These are phyloP conservation scores for Meripilus lineatus DNA, from an alignment of 1,284 basidiomycete genomes.

Conservation along the genomic window DNA sequence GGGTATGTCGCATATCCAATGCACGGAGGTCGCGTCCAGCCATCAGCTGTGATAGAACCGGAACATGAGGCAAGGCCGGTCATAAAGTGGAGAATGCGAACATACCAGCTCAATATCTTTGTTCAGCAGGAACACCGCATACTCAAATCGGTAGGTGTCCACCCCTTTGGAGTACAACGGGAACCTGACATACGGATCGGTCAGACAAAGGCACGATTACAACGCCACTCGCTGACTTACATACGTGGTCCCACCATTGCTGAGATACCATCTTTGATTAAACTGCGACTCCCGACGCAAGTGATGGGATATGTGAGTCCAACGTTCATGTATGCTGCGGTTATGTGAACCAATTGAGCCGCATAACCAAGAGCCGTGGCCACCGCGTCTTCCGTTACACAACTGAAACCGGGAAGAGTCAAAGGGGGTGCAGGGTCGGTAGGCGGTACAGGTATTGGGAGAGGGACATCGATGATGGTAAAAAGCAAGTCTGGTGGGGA, in stretches of 20 bases:
- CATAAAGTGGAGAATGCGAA: no score
- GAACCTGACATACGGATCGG: no score
- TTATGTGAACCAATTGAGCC: conserved; percentile 77
- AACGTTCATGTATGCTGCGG: conserved; percentile 76
- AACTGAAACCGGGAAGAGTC: conserved; percentile 55
- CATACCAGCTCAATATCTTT: conserved; percentile 94
- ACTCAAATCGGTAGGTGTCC: conserved; percentile 96
- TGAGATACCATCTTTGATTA: conserved; percentile 87
- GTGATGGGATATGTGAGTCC: conserved; percentile 86
- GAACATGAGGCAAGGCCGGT: no score
- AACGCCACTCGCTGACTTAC: conserved; percentile 39
- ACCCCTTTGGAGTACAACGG: conserved; percentile 93
- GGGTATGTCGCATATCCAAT: conserved; percentile 90
- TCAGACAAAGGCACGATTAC: conserved; percentile 13
- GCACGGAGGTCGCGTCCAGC: conserved; percentile 81
- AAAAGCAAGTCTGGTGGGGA: conserved; percentile 81
- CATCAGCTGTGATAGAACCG: conserved; percentile 70
- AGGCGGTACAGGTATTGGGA: conserved; percentile 75
- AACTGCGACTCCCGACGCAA: conserved; percentile 81
- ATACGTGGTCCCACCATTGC: conserved; percentile 91
- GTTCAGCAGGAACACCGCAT: conserved; percentile 95
- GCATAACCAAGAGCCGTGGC: conserved; percentile 87
- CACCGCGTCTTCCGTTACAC: conserved; percentile 79
- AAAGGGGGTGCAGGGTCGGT: conserved; percentile 87
- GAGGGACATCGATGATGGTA: conserved; percentile 75